Conservation (phyloP, 768 basidiomycete species). For the Pleurotus ostreatus region DNA sequence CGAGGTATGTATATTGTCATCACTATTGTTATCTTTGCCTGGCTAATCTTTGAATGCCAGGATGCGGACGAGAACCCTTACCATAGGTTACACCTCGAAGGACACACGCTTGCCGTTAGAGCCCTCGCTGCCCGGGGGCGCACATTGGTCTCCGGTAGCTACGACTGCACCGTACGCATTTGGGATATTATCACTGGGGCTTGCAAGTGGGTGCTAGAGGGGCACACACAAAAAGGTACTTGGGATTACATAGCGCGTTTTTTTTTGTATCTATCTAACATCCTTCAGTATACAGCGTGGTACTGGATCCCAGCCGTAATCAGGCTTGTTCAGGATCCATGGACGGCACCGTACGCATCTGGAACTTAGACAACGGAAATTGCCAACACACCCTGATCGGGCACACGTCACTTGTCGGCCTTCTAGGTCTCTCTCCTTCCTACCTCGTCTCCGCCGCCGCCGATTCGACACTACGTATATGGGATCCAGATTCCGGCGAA, state of each 20-base stretch:
- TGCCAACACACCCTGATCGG: slow-evolving; percentile 81
- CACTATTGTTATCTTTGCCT: not conserved
- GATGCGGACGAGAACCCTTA: slow-evolving; percentile 81
- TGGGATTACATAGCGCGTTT: slow-evolving; percentile 12
- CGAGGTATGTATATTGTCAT: slow-evolving; percentile 32
- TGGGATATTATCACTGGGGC: slow-evolving; percentile 89
- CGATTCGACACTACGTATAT: slow-evolving; percentile 90
- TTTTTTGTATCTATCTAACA: not conserved
- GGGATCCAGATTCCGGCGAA: slow-evolving; percentile 86
- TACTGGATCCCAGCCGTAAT: slow-evolving; percentile 79
- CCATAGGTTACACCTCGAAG: slow-evolving; percentile 78
- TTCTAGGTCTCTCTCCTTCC: slow-evolving; percentile 86
- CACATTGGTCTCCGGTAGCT: slow-evolving; percentile 91
- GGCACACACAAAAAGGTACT: slow-evolving; percentile 89
- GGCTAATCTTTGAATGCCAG: slow-evolving; percentile 21
- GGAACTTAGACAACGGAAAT: slow-evolving; percentile 82
- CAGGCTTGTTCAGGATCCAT: slow-evolving; percentile 97
- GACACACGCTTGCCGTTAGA: slow-evolving; percentile 89
- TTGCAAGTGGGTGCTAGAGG: slow-evolving; percentile 76
- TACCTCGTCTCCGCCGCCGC: slow-evolving; percentile 94
- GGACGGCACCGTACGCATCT: slow-evolving; percentile 96
- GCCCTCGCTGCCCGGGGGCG: slow-evolving; percentile 89
- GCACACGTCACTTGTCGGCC: slow-evolving; percentile 92
- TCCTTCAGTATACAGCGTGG: slow-evolving; percentile 85
- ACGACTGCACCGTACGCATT: slow-evolving; percentile 91